Evolutionary conservation across 192 early-diverging fungal genomes (phyloP).

Genomic region (Powellomyces hirtus): DNA sequence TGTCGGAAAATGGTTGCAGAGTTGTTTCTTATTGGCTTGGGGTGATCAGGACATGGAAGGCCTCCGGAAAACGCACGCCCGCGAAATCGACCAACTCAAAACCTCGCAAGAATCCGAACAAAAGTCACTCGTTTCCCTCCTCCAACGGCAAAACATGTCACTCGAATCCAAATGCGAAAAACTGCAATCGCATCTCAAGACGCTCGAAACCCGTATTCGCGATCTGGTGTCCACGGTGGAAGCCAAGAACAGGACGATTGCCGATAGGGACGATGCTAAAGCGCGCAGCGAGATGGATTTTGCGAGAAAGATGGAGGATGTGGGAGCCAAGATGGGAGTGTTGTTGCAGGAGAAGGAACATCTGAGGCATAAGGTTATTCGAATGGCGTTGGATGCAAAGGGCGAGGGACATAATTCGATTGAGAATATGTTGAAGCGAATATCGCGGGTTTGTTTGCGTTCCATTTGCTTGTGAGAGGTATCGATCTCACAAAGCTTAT

Average conservation of each 20-base stretch:
- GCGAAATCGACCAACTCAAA: conserved; percentile 60
- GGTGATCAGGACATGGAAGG: conserved; percentile 54
- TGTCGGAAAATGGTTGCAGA: not conserved
- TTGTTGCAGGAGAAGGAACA: conserved; percentile 59
- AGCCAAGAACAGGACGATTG: conserved; percentile 48
- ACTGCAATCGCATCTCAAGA: conserved; percentile 57
- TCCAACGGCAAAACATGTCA: conserved; percentile 58
- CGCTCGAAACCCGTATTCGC: conserved; percentile 49
- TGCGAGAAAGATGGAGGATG: conserved; percentile 44
- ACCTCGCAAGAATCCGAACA: conserved; percentile 60
- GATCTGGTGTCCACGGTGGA: conserved; percentile 54
- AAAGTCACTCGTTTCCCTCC: conserved; percentile 53
- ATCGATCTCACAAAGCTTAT: not conserved
- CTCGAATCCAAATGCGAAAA: conserved; percentile 63
- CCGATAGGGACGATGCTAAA: conserved; percentile 47
- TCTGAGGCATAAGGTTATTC: conserved; percentile 63
- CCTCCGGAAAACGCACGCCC: conserved; percentile 55
- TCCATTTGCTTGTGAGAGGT: too few species aligned
- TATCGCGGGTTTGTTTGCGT: conserved; percentile 35
- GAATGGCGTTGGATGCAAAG: conserved; percentile 56
- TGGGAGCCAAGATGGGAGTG: conserved; percentile 34
- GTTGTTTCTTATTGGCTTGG: not conserved
- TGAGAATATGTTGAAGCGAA: conserved; percentile 62
- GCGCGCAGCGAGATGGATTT: conserved; percentile 42
- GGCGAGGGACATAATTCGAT: conserved; percentile 62